These are phyloP conservation scores for Candida peoriensis DNA, from an alignment of 805 yeast genomes.

Conservation along the genomic window DNA sequence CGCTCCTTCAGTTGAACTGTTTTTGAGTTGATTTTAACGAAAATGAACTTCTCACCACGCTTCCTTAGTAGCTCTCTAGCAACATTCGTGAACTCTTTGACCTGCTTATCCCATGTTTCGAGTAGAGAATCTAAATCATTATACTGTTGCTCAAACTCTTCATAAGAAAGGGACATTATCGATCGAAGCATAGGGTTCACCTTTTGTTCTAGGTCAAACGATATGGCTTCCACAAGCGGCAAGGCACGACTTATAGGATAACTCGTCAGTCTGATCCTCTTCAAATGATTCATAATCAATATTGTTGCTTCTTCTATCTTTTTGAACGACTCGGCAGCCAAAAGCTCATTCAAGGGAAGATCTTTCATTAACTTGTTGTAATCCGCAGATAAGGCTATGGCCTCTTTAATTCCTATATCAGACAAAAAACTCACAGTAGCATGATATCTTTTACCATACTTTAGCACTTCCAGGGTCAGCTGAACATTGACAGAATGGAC, in stretches of 20 bases:
- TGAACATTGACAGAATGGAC: conserved; percentile 47
- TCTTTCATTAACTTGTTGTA: conserved; percentile 64
- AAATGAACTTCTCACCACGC: conserved; percentile 63
- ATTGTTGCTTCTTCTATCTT: conserved; percentile 41
- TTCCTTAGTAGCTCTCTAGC: conserved; percentile 74
- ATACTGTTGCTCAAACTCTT: conserved; percentile 33
- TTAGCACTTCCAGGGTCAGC: conserved; percentile 54
- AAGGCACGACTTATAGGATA: conserved; percentile 67
- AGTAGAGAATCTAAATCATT: conserved; percentile 31
- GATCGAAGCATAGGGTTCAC: conserved; percentile 36
- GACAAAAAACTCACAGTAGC: conserved; percentile 68
- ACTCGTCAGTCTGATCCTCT: conserved; percentile 49
- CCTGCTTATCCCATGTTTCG: conserved; percentile 50
- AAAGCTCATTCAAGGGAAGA: conserved; percentile 59
- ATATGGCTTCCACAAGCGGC: conserved; percentile 58
- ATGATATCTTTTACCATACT: conserved; percentile 72
- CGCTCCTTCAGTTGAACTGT: conserved; percentile 36
- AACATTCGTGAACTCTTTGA: conserved; percentile 58
- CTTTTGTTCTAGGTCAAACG: conserved; percentile 48
- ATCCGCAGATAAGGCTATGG: conserved; percentile 43
- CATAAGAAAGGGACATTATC: conserved; percentile 40
- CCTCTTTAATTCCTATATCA: conserved; percentile 62
- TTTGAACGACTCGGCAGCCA: conserved; percentile 39
- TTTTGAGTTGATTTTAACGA: conserved; percentile 53
- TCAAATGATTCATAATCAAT: conserved; percentile 55